These are phyloP conservation scores for Tephrocybe sp. DNA, from an alignment of 768 basidiomycete genomes.

Conservation along the genomic window DNA sequence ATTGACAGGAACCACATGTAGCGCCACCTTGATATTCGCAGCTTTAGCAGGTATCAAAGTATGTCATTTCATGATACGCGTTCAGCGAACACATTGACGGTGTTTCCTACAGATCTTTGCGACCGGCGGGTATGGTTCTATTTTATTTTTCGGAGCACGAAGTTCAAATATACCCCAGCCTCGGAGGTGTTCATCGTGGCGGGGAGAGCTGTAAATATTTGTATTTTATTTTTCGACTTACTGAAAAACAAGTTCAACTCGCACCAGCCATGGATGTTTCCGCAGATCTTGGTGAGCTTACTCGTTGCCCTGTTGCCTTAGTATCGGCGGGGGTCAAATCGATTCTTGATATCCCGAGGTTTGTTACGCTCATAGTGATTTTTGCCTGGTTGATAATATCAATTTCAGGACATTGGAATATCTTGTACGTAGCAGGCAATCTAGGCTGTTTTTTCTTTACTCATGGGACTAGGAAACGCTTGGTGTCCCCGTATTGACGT, in stretches of 20 bases:
- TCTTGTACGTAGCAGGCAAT: slow-evolving; percentile 45
- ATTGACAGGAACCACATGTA: slow-evolving; percentile 64
- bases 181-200: slow-evolving; percentile 81
- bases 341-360: slow-evolving; percentile 90
- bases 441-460: background rate
- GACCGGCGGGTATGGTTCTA: slow-evolving; percentile 34
- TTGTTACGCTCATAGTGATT: slow-evolving; percentile 12
- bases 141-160: slow-evolving; percentile 1
- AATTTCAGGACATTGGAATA: slow-evolving; percentile 75
- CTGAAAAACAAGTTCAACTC: background rate
- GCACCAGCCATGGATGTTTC: slow-evolving; percentile 87
- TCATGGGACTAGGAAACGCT: slow-evolving; percentile 74
- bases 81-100: slow-evolving; percentile 5
- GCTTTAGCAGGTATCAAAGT: slow-evolving; percentile 87
- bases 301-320: slow-evolving; percentile 87
- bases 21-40: slow-evolving; percentile 72
- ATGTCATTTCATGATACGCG: slow-evolving; percentile 1
- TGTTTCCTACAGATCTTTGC: slow-evolving; percentile 26
- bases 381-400: slow-evolving; percentile 3
- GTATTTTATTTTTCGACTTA: slow-evolving; percentile 7
- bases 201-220: slow-evolving; percentile 42
- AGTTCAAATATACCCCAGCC: slow-evolving; percentile 31
- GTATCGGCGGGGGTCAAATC: slow-evolving; percentile 94
- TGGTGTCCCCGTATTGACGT: slow-evolving; percentile 88
- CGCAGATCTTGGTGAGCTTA: slow-evolving; percentile 88